Percentiles rank a stretch among this genome's conserved stretches.
phyloP scores from a whole-genome alignment of 2,329 filamentous ascomycete species.

The Lachnum nothofagi region DNA sequence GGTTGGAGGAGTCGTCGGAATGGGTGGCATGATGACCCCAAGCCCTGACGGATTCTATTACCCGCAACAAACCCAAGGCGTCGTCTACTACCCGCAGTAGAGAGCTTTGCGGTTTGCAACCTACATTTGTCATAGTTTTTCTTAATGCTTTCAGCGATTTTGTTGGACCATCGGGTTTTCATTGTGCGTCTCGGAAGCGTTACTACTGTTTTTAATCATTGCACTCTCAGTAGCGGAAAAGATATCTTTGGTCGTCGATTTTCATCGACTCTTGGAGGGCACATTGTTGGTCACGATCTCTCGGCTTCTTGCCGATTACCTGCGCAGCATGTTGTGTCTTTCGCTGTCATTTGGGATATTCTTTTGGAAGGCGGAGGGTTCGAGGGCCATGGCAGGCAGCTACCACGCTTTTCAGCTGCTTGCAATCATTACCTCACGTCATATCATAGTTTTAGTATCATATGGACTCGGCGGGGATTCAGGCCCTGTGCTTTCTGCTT shows the following conservation, averaged over 20 bases:
- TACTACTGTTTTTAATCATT: constrained; percentile 17
- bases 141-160: constrained; percentile 30
- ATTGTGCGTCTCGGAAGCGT: constrained; percentile 28
- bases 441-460: constrained; percentile 7
- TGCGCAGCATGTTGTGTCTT: constrained; percentile 3
- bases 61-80: constrained; percentile 48
- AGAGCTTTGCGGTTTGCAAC: constrained; percentile 4
- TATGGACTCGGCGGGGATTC: constrained; percentile 11
- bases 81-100: constrained; percentile 60
- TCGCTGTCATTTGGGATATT: constrained; percentile 17
- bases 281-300: neutral
- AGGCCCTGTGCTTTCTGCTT: constrained; percentile 22
- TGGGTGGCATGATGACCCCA: constrained; percentile 75
- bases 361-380: constrained; percentile 1
- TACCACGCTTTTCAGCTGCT: constrained; percentile 23
- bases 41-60: constrained; percentile 68
- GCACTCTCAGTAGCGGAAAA: constrained; percentile 17
- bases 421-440: constrained; percentile 15
- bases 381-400: constrained; percentile 14
- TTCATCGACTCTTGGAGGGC: constrained; percentile 13
- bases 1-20: constrained; percentile 55
- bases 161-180: constrained; percentile 23
- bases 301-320: neutral
- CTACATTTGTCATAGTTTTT: constrained; percentile 24
- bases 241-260: constrained; percentile 20